Evolutionary conservation across 352 stramenopile genomes (phyloP).

Genomic region (Globisporangium orthogonon): DNA sequence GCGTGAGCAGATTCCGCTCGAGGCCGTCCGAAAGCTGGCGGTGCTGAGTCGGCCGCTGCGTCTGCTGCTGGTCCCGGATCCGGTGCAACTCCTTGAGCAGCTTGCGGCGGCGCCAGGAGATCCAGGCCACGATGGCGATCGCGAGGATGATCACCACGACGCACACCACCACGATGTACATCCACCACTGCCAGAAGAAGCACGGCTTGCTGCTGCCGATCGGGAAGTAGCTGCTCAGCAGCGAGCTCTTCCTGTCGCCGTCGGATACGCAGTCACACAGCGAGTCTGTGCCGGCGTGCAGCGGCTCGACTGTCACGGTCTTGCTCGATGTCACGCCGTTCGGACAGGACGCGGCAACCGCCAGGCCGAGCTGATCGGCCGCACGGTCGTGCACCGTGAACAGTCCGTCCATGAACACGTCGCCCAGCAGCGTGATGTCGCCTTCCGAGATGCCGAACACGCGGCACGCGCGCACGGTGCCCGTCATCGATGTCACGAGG

Average conservation of each 20-base stretch:
- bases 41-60: conserved; percentile 4
- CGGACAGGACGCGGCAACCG: conserved; percentile 60
- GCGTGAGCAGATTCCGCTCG: conserved; percentile 36
- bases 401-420: conserved; percentile 84
- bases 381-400: conserved; percentile 79
- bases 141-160: conserved; percentile 52
- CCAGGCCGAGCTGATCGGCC: conserved; percentile 44
- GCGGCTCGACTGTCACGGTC: conserved; percentile 45
- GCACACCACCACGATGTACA: conserved; percentile 72
- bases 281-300: conserved; percentile 20
- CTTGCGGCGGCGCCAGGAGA: conserved; percentile 45
- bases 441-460: conserved; percentile 82
- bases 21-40: conserved; percentile 39
- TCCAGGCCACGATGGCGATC: conserved; percentile 35
- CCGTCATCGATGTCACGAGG: conserved; percentile 33
- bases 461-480: conserved; percentile 35
- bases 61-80: conserved; percentile 22
- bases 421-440: conserved; percentile 62
- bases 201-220: conserved; percentile 56
- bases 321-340: conserved; percentile 67
- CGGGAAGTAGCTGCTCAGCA: conserved; percentile 56
- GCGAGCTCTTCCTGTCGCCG: conserved; percentile 44
- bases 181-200: conserved; percentile 88
- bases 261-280: conserved; percentile 66
- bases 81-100: conserved; percentile 34